These are phyloP conservation scores for Gaeumannomyces sp. DNA, from an alignment of 2,329 filamentous ascomycete genomes.

Conservation along the genomic window DNA sequence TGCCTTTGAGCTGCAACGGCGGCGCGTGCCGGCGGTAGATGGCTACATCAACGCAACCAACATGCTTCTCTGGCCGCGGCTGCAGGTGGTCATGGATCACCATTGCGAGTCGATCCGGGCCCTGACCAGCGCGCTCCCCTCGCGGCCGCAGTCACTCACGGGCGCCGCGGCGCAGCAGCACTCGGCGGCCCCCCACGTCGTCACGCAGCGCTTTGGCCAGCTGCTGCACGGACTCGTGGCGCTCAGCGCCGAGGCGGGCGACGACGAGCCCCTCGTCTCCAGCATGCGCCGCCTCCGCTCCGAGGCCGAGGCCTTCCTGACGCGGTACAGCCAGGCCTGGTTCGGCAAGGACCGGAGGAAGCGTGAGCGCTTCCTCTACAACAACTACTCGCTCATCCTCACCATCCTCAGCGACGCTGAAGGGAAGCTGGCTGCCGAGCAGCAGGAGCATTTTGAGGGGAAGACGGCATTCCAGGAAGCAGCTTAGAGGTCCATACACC, in stretches of 20 bases:
- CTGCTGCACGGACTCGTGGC: slow-evolving; percentile 78
- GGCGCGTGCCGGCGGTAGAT: slow-evolving; percentile 84
- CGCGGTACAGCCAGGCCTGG: slow-evolving; percentile 61
- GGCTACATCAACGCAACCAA: slow-evolving; percentile 89
- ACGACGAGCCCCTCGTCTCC: slow-evolving; percentile 85
- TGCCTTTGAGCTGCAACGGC: slow-evolving; percentile 87
- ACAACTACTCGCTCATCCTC: slow-evolving; percentile 91
- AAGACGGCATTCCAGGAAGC: slow-evolving; percentile 52
- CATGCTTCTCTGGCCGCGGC: slow-evolving; percentile 94
- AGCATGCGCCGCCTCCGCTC: slow-evolving; percentile 70
- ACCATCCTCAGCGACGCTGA: slow-evolving; percentile 80
- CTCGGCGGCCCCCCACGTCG: slow-evolving; percentile 78
- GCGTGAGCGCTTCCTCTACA: slow-evolving; percentile 81
- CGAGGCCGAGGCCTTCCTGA: slow-evolving; percentile 79
- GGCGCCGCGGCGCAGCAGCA: slow-evolving; percentile 47
- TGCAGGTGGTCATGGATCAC: slow-evolving; percentile 88
- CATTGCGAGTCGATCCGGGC: slow-evolving; percentile 81
- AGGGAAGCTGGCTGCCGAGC: slow-evolving; percentile 68
- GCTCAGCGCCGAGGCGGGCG: slow-evolving; percentile 82
- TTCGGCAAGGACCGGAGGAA: slow-evolving; percentile 72
- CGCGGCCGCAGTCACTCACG: slow-evolving; percentile 21
- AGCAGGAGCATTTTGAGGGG: slow-evolving; percentile 67
- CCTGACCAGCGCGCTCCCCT: slow-evolving; percentile 48
- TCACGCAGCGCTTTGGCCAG: slow-evolving; percentile 94
- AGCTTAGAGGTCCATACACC: slow-evolving; percentile 17